Base-by-base conservation (phyloP, 441 rosid species). In the Erodium texanum region DNA sequence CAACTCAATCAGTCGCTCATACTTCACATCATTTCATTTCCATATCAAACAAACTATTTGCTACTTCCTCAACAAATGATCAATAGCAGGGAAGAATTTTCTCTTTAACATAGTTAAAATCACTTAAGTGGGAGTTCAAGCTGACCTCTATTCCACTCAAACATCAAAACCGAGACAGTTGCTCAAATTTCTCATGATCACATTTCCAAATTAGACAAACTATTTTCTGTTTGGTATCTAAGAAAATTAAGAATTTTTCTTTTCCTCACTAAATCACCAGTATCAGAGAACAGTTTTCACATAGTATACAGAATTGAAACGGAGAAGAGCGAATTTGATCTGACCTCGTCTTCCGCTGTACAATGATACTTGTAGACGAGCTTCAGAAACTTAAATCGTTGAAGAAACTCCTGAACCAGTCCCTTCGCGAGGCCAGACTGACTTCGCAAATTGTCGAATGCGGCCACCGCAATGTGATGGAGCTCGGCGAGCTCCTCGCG, bases 261-360 rank as follows among this genome's bases (percentile, higher is more conserved):
- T n/a, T 52, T 52, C 59, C 59, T 52, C 59, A n/a, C 8, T 1
- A 52, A 52, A 52, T 52, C 16, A 52, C 4, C 59, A 52, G 15
- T 15, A 15, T 3, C 19, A 52, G 10, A 52, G 2, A 52, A 52
- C 36, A 32, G 6, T 32, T 32, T 32, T 32, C 36, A 32, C 36
- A 32, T 32, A 1, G 36, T 32, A 32, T 32, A 32, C 36, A 32
- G 36, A 52, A 52, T n/a, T 52, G 59, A 18, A 52, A 45, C 15
- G 20, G 0, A 3, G 29, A 27, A 48, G 7, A 1, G 62, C 24
- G 52, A 22, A 65, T 11, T n/a, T 43, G 23, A 14, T 29, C 82
- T 65, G 48, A 90, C 98, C 95, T 87, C 95, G 56, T 92, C 96
- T 79, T 92, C 93, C 19, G 86, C 86, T 24, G 88, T 85, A 62